phyloP scores from a whole-genome alignment of 2,329 filamentous ascomycete species.

The Aspergillus sp. region DNA sequence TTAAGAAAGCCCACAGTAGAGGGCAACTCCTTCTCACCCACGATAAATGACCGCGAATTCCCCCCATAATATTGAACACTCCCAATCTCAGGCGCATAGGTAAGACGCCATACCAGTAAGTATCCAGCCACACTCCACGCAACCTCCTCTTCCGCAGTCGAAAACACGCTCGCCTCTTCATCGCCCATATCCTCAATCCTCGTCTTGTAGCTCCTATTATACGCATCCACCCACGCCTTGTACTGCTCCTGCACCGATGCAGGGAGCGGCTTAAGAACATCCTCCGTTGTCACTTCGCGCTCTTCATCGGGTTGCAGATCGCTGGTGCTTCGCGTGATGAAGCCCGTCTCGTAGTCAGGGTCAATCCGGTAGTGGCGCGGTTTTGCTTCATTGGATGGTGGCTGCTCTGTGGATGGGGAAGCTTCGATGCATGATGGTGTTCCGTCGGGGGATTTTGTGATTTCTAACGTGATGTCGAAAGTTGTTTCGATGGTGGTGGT shows the following conservation, averaged over 20 bases:
- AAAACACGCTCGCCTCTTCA: constrained; percentile 7
- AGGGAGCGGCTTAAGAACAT: constrained; percentile 7
- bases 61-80: constrained; percentile 3
- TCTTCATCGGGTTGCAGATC: constrained; percentile 5
- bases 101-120: constrained; percentile 16
- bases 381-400: neutral
- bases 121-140: constrained; percentile 16
- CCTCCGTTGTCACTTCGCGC: constrained; percentile 1
- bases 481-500: constrained; percentile 6
- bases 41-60: constrained; percentile 1
- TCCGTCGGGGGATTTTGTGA: constrained; percentile 2
- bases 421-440: constrained; percentile 2
- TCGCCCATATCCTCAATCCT: constrained; percentile 5
- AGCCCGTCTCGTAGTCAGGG: constrained; percentile 13
- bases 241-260: constrained; percentile 8
- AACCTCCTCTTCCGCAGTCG: constrained; percentile 8
- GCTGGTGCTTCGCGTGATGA: constrained; percentile 10
- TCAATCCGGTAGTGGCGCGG: constrained; percentile 13
- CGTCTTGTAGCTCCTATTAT: constrained; percentile 6
- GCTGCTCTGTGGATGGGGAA: neutral
- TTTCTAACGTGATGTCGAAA: constrained; percentile 9
- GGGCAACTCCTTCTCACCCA: constrained; percentile 4
- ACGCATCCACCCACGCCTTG: constrained; percentile 12
- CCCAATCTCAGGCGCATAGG: constrained; percentile 7
- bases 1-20: constrained; percentile 4